phyloP scores from a whole-genome alignment of 371 early-diverging fungal species.

The Encephalitozoon cuniculi region DNA sequence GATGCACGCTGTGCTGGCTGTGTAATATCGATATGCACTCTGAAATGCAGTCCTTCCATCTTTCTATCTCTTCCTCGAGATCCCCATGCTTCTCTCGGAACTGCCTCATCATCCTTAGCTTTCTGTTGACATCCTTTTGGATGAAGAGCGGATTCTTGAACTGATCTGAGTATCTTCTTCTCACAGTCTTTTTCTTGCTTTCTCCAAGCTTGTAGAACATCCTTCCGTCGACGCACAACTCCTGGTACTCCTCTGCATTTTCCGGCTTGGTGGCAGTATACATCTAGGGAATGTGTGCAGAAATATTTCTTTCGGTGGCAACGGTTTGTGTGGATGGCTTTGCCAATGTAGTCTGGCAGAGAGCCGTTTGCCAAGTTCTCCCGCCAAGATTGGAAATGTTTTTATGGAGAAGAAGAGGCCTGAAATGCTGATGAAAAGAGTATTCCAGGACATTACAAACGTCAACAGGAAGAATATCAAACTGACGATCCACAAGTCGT shows the following conservation, averaged over 20 bases:
- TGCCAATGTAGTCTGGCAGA: neutral
- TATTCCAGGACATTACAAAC: conserved; percentile 60
- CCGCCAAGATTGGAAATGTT: conserved; percentile 32
- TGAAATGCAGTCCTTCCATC: conserved; percentile 33
- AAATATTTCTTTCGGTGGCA: neutral
- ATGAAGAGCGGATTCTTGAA: conserved; percentile 45
- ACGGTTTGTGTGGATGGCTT: neutral
- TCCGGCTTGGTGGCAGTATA: conserved; percentile 5
- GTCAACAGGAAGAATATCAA: conserved; percentile 51
- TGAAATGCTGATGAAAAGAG: conserved; percentile 41
- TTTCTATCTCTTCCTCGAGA: conserved; percentile 19
- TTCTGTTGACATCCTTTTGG: conserved; percentile 45
- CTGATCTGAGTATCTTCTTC: conserved; percentile 50
- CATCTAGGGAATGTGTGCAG: conserved; percentile 3
- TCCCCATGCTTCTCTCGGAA: conserved; percentile 40
- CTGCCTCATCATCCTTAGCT: conserved; percentile 45
- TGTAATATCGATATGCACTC: conserved; percentile 39
- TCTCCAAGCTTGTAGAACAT: conserved; percentile 32
- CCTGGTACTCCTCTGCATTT: conserved; percentile 10
- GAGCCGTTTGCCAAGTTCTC: conserved; percentile 3
- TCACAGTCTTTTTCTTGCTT: neutral
- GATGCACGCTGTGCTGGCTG: conserved; percentile 29
- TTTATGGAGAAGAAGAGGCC: conserved; percentile 17
- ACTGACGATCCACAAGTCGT: conserved; percentile 54
- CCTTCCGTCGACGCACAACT: conserved; percentile 26